Evolutionary conservation across 352 stramenopile species (phyloP).

Genomic region (Pythium sukuiense): DNA sequence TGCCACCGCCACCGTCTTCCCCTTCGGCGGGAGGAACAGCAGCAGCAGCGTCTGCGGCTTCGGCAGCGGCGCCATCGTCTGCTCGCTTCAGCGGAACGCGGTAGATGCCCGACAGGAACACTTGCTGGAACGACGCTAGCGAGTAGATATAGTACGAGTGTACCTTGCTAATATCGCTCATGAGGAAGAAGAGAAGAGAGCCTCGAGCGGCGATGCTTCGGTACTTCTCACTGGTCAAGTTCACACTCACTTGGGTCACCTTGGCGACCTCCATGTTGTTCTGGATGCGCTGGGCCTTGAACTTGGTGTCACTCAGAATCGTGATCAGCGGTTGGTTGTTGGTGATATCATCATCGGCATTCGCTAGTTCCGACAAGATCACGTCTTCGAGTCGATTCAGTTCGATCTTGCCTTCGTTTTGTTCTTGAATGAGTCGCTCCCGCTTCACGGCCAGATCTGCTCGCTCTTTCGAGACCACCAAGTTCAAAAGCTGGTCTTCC

Average conservation of each 20-base stretch:
- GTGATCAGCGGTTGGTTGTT: conserved; percentile 97
- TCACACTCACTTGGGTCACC: conserved; percentile 91
- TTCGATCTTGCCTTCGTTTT: conserved; percentile 96
- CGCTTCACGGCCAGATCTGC: conserved; percentile 79
- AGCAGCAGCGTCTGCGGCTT: conserved; percentile 36
- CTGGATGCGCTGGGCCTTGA: conserved; percentile 90
- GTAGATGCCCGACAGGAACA: conserved; percentile 95
- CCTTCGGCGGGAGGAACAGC: conserved; percentile 8
- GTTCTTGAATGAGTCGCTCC: conserved; percentile 92
- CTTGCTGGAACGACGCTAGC: conserved; percentile 94
- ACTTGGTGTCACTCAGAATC: conserved; percentile 94
- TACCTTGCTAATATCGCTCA: conserved; percentile 97
- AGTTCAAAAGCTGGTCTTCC: conserved; percentile 91
- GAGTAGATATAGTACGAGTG: conserved; percentile 98
- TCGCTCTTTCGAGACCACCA: conserved; percentile 93
- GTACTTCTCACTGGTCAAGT: conserved; percentile 95
- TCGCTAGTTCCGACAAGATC: conserved; percentile 94
- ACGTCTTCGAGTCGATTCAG: conserved; percentile 95
- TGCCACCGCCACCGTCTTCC: conserved; percentile 31
- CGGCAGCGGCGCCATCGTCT: conserved; percentile 8
- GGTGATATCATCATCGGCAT: conserved; percentile 95
- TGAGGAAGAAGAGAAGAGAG: conserved; percentile 95
- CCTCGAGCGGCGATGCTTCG: conserved; percentile 92
- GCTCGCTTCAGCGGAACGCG: conserved; percentile 65
- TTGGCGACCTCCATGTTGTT: conserved; percentile 93